Base-by-base conservation (phyloP, 257 asterid species). In the Rubia yunnanensis region DNA sequence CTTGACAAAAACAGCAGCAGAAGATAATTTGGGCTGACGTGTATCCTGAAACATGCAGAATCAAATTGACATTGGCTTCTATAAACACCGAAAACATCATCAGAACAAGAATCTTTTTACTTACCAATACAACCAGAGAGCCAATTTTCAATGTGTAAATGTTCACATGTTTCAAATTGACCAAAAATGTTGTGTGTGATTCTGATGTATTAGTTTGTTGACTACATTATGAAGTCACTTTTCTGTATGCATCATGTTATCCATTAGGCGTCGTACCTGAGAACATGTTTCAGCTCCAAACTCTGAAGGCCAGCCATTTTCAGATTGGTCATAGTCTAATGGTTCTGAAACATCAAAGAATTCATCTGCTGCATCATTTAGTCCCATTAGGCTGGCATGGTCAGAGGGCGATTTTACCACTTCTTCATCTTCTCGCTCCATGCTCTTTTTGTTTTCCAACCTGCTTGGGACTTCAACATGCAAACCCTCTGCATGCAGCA, bases 271-370 rank as follows among this genome's bases (percentile, higher is more conserved):
- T 36, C 13, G 63, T 81, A 92, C 97, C 99, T 87, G 97, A 53
- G 95, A 75, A 77, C 75, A 80, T 41, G 58, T 71, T 44, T 89
- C 92, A 22, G 84, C 76, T 70, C 79, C 77, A 73, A 81, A 86
- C 74, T 89, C 96, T 34, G 94, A 87, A 65, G 89, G 72, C 97
- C 97, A 90, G 66, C 82, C 81, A 71, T 80, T 78, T 80, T 82
- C 96, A 41, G 91, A 76, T 71, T 82, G 85, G 64, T 94, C 97
- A 78, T 71, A 79, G 72, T 90, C 99, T 70, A 78, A 74, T 64
- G 99, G 99, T 66, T 94, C 97, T 11, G 96, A 50, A 71, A 89
- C 99, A 72, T 90, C 99, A 79, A 86, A 94, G 76, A 90, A 94
- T 76, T 94, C 97, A 78, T 90, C 97, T 46, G 88, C 39, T 36